A percentile compares a stretch with the other conserved stretches of the same genome.
phyloP scores from a whole-genome alignment of 345 rosid species.

The Citrus mangshanensis region DNA sequence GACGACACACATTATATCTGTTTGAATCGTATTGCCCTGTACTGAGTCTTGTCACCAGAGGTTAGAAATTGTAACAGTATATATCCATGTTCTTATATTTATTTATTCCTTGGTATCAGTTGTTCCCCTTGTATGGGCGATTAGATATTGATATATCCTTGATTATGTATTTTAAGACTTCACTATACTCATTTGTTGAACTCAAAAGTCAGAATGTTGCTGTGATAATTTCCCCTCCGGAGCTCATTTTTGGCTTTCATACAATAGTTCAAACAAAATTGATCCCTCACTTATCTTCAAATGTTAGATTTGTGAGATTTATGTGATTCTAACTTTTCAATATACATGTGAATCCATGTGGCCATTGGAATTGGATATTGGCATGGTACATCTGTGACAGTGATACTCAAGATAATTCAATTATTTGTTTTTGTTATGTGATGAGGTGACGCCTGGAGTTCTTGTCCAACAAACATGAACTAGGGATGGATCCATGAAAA shows the following conservation, averaged over 20 bases:
- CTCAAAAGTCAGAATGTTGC: not conserved
- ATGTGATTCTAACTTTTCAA: not conserved
- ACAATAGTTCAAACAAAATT: not conserved
- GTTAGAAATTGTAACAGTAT: slow-evolving; percentile 8
- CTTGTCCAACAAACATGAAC: not conserved
- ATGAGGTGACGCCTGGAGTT: not conserved
- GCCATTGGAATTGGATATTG: not conserved
- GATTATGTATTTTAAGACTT: not conserved
- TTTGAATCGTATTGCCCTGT: slow-evolving; percentile 2
- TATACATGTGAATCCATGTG: not conserved
- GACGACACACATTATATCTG: not conserved
- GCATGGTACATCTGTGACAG: not conserved
- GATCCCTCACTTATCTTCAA: not conserved
- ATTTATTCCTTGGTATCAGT: not conserved
- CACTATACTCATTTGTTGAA: not conserved
- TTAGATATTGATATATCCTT: not conserved
- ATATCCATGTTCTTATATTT: not conserved
- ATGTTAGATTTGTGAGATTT: not conserved
- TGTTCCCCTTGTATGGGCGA: not conserved
- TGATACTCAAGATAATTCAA: not conserved
- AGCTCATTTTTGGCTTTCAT: not conserved
- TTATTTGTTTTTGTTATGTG: not conserved
- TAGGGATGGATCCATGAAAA: no score
- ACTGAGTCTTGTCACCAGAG: not conserved
- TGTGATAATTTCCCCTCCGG: not conserved